Percentiles rank a stretch among this genome's conserved stretches.
phyloP scores from a whole-genome alignment of 163 green algal species.

The Prototheca cutis region DNA sequence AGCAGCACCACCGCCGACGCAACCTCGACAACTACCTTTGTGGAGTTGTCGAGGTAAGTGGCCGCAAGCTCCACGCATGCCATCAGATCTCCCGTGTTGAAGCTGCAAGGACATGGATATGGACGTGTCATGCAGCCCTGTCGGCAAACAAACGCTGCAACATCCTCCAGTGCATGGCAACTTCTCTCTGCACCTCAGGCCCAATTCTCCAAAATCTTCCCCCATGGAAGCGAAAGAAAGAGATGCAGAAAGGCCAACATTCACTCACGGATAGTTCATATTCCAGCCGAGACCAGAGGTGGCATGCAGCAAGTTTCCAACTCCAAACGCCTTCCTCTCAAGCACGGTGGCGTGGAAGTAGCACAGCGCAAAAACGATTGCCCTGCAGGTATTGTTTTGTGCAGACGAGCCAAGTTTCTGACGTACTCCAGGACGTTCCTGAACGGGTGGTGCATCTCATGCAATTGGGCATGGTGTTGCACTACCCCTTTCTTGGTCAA shows the following conservation, averaged over 20 bases:
- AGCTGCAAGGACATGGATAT: conserved; percentile 31
- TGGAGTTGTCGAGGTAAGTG: conserved; percentile 76
- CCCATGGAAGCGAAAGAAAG: conserved; percentile 26
- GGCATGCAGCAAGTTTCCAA: conserved; percentile 68
- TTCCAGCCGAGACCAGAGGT: conserved; percentile 81
- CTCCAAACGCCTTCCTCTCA: conserved; percentile 91
- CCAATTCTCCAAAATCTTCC: conserved; percentile 15
- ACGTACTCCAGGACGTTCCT: background rate
- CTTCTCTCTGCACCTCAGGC: too few species aligned
- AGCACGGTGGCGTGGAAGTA: conserved; percentile 85
- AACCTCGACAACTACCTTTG: too few species aligned
- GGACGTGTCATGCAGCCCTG: too few species aligned
- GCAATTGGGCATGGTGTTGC: too few species aligned
- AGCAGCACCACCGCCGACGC: too few species aligned
- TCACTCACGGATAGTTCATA: conserved; percentile 69
- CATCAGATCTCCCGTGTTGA: conserved; percentile 85
- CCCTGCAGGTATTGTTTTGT: conserved; percentile 44
- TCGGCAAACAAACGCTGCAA: background rate
- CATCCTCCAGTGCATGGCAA: too few species aligned
- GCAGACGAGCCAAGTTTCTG: background rate
- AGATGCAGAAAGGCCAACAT: background rate
- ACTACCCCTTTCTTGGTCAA: too few species aligned
- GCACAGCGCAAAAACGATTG: conserved; percentile 81
- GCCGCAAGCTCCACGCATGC: conserved; percentile 69
- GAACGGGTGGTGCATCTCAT: too few species aligned